phyloP scores from a whole-genome alignment of 495 filamentous ascomycete genomes.

The Opeltia flavorubescens region DNA sequence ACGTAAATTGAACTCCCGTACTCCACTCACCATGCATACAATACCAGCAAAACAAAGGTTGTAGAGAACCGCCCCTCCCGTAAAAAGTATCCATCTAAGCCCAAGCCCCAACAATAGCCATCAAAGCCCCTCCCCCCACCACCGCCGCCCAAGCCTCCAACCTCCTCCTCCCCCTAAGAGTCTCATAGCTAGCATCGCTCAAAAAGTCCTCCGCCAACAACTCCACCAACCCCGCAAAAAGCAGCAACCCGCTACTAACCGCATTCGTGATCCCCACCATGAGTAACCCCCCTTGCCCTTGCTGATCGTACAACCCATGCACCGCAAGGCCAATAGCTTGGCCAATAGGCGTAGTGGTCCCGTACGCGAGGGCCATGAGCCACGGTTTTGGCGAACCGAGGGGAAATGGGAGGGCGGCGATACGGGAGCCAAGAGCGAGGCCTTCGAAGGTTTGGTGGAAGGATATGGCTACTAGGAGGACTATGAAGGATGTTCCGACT shows the following conservation, averaged over 20 bases:
- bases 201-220: constrained; percentile 89
- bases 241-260: constrained; percentile 68
- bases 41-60: no score
- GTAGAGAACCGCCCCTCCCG: no score
- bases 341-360: constrained; percentile 78
- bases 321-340: constrained; percentile 77
- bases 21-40: no score
- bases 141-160: constrained; percentile 67
- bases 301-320: constrained; percentile 74
- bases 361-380: constrained; percentile 93
- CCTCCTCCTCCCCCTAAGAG: constrained; percentile 53
- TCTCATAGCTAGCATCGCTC: constrained; percentile 70
- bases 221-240: constrained; percentile 88
- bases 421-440: constrained; percentile 58
- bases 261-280: constrained; percentile 92
- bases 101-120: constrained; percentile 85
- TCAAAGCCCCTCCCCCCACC: constrained; percentile 58
- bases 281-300: constrained; percentile 64
- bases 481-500: constrained; percentile 59
- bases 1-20: no score
- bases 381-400: constrained; percentile 50
- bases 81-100: constrained; percentile 37
- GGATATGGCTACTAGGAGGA: constrained; percentile 67
- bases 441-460: constrained; percentile 83
- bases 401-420: constrained; percentile 45